phyloP scores from a whole-genome alignment of 2,329 filamentous ascomycete species.

The Pestalotiopsis fici region DNA sequence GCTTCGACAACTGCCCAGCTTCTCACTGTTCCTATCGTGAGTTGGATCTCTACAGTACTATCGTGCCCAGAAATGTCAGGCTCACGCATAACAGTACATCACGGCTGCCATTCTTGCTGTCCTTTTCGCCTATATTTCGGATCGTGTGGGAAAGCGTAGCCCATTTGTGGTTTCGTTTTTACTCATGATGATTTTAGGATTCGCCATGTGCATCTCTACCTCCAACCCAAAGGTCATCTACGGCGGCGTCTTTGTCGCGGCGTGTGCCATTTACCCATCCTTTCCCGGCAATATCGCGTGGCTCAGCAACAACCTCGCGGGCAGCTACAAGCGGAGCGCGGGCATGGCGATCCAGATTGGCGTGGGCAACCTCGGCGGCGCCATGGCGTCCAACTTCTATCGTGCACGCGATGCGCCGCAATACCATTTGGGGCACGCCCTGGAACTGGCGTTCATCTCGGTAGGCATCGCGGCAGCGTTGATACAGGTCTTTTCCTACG shows the following conservation, averaged over 20 bases:
- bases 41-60: not conserved
- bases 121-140: slow-evolving; percentile 54
- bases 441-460: slow-evolving; percentile 51
- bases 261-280: slow-evolving; percentile 77
- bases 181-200: slow-evolving; percentile 55
- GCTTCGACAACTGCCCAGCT: slow-evolving; percentile 60
- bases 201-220: slow-evolving; percentile 61
- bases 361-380: slow-evolving; percentile 59
- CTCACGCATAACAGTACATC: slow-evolving; percentile 40
- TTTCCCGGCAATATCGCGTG: slow-evolving; percentile 80
- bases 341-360: slow-evolving; percentile 68
- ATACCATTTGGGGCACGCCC: slow-evolving; percentile 50
- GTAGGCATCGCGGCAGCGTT: slow-evolving; percentile 45
- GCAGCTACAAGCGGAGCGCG: slow-evolving; percentile 62
- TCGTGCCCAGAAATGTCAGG: not conserved
- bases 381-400: slow-evolving; percentile 75
- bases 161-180: slow-evolving; percentile 59
- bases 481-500: slow-evolving; percentile 52
- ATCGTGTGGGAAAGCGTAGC: slow-evolving; percentile 52
- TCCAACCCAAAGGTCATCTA: slow-evolving; percentile 64
- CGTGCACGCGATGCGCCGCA: slow-evolving; percentile 48
- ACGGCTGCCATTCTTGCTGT: slow-evolving; percentile 63
- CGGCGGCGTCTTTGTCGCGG: slow-evolving; percentile 74
- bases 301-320: slow-evolving; percentile 76
- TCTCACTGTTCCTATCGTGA: slow-evolving; percentile 56